Evolutionary conservation across 106 monocot genomes (phyloP).

Genomic region (Dendrobium officinale): DNA sequence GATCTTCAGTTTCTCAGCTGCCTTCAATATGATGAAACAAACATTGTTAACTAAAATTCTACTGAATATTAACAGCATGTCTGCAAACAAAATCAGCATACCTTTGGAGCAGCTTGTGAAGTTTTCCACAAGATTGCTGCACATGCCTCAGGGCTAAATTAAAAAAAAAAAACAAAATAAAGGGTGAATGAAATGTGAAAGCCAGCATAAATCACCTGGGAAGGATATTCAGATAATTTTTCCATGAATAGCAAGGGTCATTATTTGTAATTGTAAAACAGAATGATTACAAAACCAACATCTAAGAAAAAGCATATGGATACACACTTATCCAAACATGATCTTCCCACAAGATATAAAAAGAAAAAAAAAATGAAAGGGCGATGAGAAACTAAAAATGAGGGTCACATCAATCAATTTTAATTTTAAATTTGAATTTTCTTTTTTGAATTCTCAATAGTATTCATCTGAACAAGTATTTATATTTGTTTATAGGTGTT

Average conservation of each 20-base stretch:
- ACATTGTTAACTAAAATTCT: neutral
- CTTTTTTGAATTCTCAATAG: too few relatives aligned
- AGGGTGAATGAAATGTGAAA: neutral
- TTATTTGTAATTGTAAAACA: neutral
- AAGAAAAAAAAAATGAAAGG: too few relatives aligned
- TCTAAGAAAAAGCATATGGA: too few relatives aligned
- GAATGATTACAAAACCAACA: too few relatives aligned
- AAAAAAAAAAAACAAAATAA: neutral
- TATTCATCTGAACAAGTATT: too few relatives aligned
- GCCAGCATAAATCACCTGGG: neutral
- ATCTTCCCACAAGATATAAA: too few relatives aligned
- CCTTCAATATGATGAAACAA: conserved; percentile 26
- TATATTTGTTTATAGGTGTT: too few relatives aligned
- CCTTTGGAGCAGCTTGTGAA: conserved; percentile 77
- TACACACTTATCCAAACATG: too few relatives aligned
- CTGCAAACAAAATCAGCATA: conserved; percentile 6
- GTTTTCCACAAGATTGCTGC: conserved; percentile 84
- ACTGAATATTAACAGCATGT: neutral
- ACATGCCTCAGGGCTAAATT: conserved; percentile 90
- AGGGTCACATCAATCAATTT: too few relatives aligned
- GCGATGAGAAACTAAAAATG: too few relatives aligned
- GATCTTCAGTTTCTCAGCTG: conserved; percentile 79
- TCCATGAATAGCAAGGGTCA: neutral
- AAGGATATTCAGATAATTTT: neutral
- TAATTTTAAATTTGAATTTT: too few relatives aligned